Percentiles rank a stretch among this genome's conserved stretches.
These are phyloP conservation scores for Tremella fuciformis DNA, from an alignment of 768 basidiomycete genomes.

Conservation along the genomic window DNA sequence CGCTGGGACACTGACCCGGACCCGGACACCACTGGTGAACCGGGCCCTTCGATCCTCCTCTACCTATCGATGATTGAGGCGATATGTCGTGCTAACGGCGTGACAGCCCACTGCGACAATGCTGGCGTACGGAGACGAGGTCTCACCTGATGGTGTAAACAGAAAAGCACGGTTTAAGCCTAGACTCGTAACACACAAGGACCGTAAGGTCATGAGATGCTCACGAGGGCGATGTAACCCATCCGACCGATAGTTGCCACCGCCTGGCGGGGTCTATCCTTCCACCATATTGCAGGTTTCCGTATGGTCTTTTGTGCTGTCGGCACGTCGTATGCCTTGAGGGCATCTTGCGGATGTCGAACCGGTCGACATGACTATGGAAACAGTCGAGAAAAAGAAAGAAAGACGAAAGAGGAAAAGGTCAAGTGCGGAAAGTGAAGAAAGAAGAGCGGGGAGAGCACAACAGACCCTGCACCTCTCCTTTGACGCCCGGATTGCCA, in stretches of 20 bases:
- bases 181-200: conserved; percentile 4
- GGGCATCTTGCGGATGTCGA: no score
- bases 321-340: no score
- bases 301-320: no score
- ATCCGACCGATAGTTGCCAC: conserved; percentile 5
- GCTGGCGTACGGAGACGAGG: background rate
- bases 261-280: background rate
- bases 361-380: no score
- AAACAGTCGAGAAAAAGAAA: background rate
- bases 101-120: conserved; percentile 1
- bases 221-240: conserved; percentile 6
- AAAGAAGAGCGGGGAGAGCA: background rate
- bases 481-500: no score
- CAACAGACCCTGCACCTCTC: background rate
- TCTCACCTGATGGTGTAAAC: conserved; percentile 4
- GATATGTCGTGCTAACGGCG: no score
- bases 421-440: background rate
- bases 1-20: conserved; percentile 3
- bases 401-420: conserved; percentile 1
- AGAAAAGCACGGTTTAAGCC: conserved; percentile 1
- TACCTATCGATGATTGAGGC: background rate
- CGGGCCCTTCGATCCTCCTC: background rate
- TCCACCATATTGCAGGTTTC: no score
- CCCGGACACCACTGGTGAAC: conserved; percentile 4
- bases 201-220: conserved; percentile 6